These are phyloP conservation scores for Pleurotus giganteus DNA, from an alignment of 768 basidiomycete species.

Conservation along the genomic window DNA sequence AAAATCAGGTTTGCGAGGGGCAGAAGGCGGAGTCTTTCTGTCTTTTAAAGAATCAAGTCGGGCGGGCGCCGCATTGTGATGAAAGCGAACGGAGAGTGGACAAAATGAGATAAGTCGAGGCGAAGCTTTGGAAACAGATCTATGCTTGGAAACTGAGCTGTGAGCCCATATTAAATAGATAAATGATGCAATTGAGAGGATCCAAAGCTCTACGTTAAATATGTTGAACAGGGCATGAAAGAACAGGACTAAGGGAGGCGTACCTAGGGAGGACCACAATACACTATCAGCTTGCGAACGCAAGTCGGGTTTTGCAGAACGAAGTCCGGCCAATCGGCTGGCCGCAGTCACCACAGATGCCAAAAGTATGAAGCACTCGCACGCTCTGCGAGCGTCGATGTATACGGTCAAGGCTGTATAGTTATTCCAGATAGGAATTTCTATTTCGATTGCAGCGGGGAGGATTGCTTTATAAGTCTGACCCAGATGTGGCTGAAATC, in stretches of 20 bases:
- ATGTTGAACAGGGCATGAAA: slow-evolving; percentile 6
- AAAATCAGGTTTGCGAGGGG: slow-evolving; percentile 44
- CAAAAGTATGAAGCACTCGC: slow-evolving; percentile 66
- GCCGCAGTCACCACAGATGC: slow-evolving; percentile 58
- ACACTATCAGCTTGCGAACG: slow-evolving; percentile 25
- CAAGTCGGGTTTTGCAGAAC: slow-evolving; percentile 24
- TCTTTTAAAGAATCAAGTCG: slow-evolving; percentile 42
- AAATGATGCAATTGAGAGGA: slow-evolving; percentile 51
- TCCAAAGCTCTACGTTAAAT: slow-evolving; percentile 48
- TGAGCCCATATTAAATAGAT: slow-evolving; percentile 65
- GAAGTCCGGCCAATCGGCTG: slow-evolving; percentile 39
- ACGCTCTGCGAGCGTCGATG: slow-evolving; percentile 61
- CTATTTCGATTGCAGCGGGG: slow-evolving; percentile 46
- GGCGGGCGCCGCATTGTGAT: slow-evolving; percentile 24
- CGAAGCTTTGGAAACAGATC: slow-evolving; percentile 11
- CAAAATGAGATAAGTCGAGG: slow-evolving; percentile 15
- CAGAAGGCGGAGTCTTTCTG: slow-evolving; percentile 31
- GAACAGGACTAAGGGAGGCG: slow-evolving; percentile 11
- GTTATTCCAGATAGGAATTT: slow-evolving; percentile 41
- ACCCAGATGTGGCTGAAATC: slow-evolving; percentile 23
- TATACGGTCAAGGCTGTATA: slow-evolving; percentile 42
- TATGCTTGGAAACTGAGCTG: slow-evolving; percentile 37
- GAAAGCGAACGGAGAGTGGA: slow-evolving; percentile 16
- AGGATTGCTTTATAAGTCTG: slow-evolving; percentile 33
- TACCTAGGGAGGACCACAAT: slow-evolving; percentile 54